Percentiles rank a stretch among this genome's conserved stretches.
phyloP scores from a whole-genome alignment of 169 alveolate genomes.

The Plasmodium gallinaceum region DNA sequence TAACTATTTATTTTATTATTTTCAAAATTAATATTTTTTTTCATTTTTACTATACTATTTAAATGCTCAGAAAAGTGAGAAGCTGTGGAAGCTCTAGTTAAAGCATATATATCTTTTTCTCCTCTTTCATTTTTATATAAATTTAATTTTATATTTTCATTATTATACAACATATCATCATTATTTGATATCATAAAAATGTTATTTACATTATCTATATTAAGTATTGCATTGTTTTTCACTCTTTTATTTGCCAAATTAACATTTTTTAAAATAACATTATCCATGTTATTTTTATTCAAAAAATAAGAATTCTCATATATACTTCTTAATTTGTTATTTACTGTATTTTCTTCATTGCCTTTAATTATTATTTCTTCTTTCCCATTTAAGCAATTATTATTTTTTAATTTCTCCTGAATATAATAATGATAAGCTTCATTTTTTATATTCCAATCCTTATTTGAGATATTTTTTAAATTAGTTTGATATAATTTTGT shows the following conservation, averaged over 20 bases:
- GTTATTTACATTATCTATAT: background rate
- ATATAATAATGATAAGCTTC: no score
- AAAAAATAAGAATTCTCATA: no score
- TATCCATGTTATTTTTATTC: no score
- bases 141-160: conserved; percentile 3
- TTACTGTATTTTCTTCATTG: no score
- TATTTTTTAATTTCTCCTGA: no score
- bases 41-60: conserved; percentile 14
- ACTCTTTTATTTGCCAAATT: no score
- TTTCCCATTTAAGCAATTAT: no score
- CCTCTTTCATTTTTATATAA: conserved; percentile 12
- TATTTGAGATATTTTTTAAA: background rate
- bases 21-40: conserved; percentile 17
- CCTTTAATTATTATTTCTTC: no score
- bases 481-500: background rate
- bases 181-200: background rate
- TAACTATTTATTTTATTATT: background rate
- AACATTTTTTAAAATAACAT: no score
- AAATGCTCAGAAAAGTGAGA: conserved; percentile 33
- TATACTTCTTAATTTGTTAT: no score
- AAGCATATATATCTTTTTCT: conserved; percentile 9
- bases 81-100: conserved; percentile 52
- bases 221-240: no score
- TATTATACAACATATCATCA: background rate
- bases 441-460: no score